Evolutionary conservation across 1,139 yeast species (phyloP), one percentile per base, ranked within the genome.

Genomic region (Candida sp.): DNA sequence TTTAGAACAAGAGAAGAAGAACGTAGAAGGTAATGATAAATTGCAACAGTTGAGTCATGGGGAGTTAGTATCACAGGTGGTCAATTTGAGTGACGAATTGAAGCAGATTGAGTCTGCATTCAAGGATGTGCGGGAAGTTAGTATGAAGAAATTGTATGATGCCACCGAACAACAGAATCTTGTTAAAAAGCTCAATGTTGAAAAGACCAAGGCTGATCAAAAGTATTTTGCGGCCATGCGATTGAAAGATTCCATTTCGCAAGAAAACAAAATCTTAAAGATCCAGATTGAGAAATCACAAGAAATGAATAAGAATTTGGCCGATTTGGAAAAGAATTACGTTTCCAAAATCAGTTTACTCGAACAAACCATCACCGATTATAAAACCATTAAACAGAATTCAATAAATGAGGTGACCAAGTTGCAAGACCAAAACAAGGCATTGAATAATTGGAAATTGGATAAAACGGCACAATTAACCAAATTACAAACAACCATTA

Each of bases 221-320:
- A 93, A 91, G 64, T 95, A 93, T 61, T 91, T 91, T 63, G 87
- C 95, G 11, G 90, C 97, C 5, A 93, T 93, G 98, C 78, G 97
- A 54, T 73, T 87, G 4, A 88, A 88, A 55, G 98, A 93, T 61
- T 79, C 93, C 1, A 67, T 88, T 35, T 65, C 70, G 22, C 73
- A 79, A 27, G 97, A 93, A 58, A 82, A 81, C 51, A 84, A 83
- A 55, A 70, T 85, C 22, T 63, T 87, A 43, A 84, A 85, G 50
- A 68, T 79, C 21, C 91, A 87, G 54, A 68, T 86, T 19, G 56
- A 65, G 33, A 88, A 88, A 59, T 79, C 88, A 33, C 82, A 84
- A 44, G 98, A 91, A 47, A 63, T 87, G 42, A 78, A 87, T 34
- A 75, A 75, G 43, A 83, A 81, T 49, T 70, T 85, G 39, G 80